Evolutionary conservation across 2,329 filamentous ascomycete species (phyloP), one percentile per base, ranked within the genome.

Genomic region (Diaporthe velutina): DNA sequence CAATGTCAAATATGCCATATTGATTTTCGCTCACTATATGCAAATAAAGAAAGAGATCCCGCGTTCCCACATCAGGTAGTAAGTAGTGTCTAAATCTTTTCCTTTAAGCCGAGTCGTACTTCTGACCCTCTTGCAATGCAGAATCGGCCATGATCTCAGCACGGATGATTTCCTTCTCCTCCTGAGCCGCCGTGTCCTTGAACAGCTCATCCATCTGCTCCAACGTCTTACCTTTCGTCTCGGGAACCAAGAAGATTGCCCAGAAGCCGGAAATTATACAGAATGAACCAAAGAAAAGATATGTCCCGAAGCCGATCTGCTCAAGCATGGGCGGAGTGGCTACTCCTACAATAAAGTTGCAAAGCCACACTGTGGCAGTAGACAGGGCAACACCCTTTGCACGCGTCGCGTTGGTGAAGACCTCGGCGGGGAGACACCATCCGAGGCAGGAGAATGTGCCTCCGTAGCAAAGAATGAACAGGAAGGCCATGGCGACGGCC

Each of bases 321-420:
- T 90, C 84, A 8, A 93, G 86, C 5, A 93, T 84, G 0, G 90
- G 88, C 0, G 90, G 91, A 0, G 90, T 91, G 45, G 91, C 86
- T 17, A 92, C 82, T 13, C 90, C 84, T 35, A 92, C 90, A 68
- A 91, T 88, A 76, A 93, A 92, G 80, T 93, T 92, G 80, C 88
- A 90, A 3, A 92, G 79, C 85, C 91, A 93, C 79, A 90, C 92
- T 1, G 87, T 88, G 75, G 86, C 89, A 0, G 90, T 91, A 0
- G 88, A 88, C 15, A 92, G 83, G 0, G 90, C 89, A 3, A 92
- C 89, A 35, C 92, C 92, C 79, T 93, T 93, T 1, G 91, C 90
- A 13, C 92, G 85, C 0, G 92, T 83, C 2, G 88, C 89, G 0
- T 86, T 87, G 0, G 91, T 89, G 79, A 93, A 94, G 13, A 93